Evolutionary conservation across 2,329 filamentous ascomycete genomes (phyloP), one percentile per base, ranked within the genome.

Genomic region (Fusarium euwallaceae): DNA sequence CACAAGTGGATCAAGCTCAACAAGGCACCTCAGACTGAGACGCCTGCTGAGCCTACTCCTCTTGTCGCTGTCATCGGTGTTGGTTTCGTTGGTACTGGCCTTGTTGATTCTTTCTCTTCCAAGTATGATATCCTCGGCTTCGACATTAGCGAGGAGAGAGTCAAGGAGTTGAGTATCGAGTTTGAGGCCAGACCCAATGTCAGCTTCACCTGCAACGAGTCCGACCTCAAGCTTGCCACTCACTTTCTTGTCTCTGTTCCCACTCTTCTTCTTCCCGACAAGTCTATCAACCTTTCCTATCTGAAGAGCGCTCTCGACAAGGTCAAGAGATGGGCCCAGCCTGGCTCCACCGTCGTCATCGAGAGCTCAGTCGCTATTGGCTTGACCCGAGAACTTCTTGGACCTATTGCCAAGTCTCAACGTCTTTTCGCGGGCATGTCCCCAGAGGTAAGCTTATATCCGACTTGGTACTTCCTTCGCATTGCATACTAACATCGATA

Each of bases 201-300:
- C 3, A 63, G 73, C 7, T 82, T 87, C 72, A 86, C 86, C 0
- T 78, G 78, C 1, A 76, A 80, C 9, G 73, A 83, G 17, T 74
- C 71, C 12, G 81, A 84, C 5, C 81, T 89, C 29, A 67, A 73
- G 2, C 65, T 73, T 14, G 88, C 86, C 4, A 87, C 85, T 0
- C 86, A 89, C 73, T 87, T 88, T 63, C 83, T 89, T 22, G 86
- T 89, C 65, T 84, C 87, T 0, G 87, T 89, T 1, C 88, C 88
- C 1, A 89, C 88, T 0, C 82, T 87, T 1, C 83, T 89, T 3
- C 80, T 80, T 1, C 79, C 81, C 0, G 86, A 88, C 76, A 84
- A 84, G 61, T 83, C 82, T 4, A 83, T 89, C 67, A 84, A 89
- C 71, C 82, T 84, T 0, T 85, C 86, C 3, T 86, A 85, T 64